Evolutionary conservation across 2,329 filamentous ascomycete species (phyloP).

Genomic region (Calonectria hawksworthii): DNA sequence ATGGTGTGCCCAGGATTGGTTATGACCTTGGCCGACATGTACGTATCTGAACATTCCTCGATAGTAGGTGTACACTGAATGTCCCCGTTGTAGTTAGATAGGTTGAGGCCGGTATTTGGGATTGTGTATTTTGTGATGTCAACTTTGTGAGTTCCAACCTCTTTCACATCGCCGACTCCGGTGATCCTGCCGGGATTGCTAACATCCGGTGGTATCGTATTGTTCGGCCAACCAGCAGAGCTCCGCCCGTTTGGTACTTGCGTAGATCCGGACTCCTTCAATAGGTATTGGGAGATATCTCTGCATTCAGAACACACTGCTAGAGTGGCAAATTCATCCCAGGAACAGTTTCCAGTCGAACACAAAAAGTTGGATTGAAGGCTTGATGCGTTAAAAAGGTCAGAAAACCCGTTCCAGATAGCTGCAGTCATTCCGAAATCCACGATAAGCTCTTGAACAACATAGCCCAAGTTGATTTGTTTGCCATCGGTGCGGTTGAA

Average conservation of each 20-base stretch:
- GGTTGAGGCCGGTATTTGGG: background rate
- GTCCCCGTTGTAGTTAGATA: background rate
- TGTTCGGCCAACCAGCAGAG: background rate
- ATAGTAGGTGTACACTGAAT: accelerated
- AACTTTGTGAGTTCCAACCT: background rate
- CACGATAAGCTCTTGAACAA: background rate
- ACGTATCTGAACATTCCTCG: background rate
- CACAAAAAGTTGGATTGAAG: background rate
- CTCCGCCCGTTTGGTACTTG: background rate
- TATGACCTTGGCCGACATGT: background rate
- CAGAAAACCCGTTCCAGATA: background rate
- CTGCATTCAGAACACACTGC: background rate
- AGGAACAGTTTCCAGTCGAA: background rate
- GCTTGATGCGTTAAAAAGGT: background rate
- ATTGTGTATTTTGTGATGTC: background rate
- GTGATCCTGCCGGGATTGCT: background rate
- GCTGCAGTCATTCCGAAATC: background rate
- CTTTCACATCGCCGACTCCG: background rate
- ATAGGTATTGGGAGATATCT: background rate
- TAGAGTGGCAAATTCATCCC: background rate
- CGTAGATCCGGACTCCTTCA: background rate
- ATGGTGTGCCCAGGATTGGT: background rate
- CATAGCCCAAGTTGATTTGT: background rate
- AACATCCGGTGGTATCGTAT: background rate
- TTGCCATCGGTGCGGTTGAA: no score